Conservation (phyloP, 2,329 filamentous ascomycete genomes). For the Arthroderma sp. region DNA sequence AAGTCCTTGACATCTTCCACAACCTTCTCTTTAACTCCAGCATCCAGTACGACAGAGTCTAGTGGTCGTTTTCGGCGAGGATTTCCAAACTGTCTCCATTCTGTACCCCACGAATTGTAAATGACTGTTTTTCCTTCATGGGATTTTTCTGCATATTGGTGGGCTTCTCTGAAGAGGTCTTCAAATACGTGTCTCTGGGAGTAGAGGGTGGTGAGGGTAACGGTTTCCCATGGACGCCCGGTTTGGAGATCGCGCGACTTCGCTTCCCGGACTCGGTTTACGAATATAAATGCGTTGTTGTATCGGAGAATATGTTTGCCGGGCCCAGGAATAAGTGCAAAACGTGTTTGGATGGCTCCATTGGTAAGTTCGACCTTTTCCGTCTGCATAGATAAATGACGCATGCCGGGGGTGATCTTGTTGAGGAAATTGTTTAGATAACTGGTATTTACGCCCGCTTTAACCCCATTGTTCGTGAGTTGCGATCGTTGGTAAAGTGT, state of each 20-base stretch:
- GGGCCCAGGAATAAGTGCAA: constrained; percentile 81
- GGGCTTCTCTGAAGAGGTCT: constrained; percentile 76
- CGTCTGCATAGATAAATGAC: constrained; percentile 53
- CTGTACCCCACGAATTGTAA: constrained; percentile 69
- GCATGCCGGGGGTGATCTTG: constrained; percentile 46
- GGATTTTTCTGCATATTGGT: constrained; percentile 61
- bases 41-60: constrained; percentile 72
- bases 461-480: constrained; percentile 38
- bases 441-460: constrained; percentile 22
- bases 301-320: constrained; percentile 81
- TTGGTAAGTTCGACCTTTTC: constrained; percentile 49
- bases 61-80: constrained; percentile 76
- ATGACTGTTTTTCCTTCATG: constrained; percentile 89
- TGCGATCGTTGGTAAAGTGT: constrained; percentile 60
- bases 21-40: constrained; percentile 69
- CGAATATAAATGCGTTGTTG: constrained; percentile 71
- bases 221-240: constrained; percentile 84
- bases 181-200: constrained; percentile 80
- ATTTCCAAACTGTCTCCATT: constrained; percentile 75
- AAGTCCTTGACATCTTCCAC: constrained; percentile 75
- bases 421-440: constrained; percentile 42
- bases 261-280: constrained; percentile 72
- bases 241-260: constrained; percentile 67
- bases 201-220: constrained; percentile 85
- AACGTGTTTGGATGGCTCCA: constrained; percentile 62